These are phyloP conservation scores for Hyphopichia pseudoburtonii DNA, from an alignment of 1,139 yeast species.

Conservation along the genomic window DNA sequence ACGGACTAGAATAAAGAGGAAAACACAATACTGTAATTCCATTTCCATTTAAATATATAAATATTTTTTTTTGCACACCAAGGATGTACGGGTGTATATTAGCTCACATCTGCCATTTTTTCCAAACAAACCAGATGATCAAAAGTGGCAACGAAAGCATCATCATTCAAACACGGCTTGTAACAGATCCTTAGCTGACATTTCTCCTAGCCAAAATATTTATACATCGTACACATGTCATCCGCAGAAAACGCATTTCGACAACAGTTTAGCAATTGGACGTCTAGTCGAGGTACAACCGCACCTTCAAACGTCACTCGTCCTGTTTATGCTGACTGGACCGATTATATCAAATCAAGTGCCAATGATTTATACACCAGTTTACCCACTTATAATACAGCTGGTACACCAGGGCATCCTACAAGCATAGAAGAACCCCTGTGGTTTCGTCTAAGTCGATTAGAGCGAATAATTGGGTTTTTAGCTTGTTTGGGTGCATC, in stretches of 20 bases:
- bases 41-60: too few species aligned
- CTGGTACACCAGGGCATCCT: conserved; percentile 17
- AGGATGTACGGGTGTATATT: too few species aligned
- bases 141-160: too few species aligned
- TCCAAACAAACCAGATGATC: too few species aligned
- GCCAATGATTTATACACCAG: conserved; percentile 44
- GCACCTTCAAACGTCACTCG: conserved; percentile 11
- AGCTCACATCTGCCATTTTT: too few species aligned
- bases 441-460: conserved; percentile 64
- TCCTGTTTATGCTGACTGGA: conserved; percentile 45
- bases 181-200: too few species aligned
- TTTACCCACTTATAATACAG: conserved; percentile 36
- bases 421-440: conserved; percentile 39
- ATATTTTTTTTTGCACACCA: too few species aligned
- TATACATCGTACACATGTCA: too few species aligned
- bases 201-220: too few species aligned
- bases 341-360: conserved; percentile 43
- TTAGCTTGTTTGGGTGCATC: conserved; percentile 76
- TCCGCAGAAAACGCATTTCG: conserved; percentile 45
- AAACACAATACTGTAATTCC: too few species aligned
- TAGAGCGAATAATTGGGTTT: conserved; percentile 81
- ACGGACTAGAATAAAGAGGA: too few species aligned
- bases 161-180: too few species aligned
- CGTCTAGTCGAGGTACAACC: conserved; percentile 20
- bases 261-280: conserved; percentile 45